A percentile compares a stretch with the other conserved stretches of the same genome.
Evolutionary conservation across 306 rosid species (phyloP).

Genomic region (Rubus idaeus): DNA sequence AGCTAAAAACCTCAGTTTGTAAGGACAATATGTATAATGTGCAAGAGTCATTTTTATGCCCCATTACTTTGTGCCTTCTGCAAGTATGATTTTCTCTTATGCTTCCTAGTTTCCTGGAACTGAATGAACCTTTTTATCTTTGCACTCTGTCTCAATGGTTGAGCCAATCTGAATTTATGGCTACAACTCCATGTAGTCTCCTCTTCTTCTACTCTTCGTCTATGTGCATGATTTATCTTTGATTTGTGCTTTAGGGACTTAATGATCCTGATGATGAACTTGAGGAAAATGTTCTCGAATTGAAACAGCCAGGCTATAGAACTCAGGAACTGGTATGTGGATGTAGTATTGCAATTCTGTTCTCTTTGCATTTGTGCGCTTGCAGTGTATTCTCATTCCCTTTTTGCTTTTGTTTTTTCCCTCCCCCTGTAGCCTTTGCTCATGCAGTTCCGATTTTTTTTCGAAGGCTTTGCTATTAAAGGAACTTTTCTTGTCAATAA

Average conservation of each 20-base stretch:
- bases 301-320: conserved; percentile 20
- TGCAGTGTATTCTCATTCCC: conserved; percentile 23
- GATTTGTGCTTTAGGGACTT: conserved; percentile 30
- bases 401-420: conserved; percentile 17
- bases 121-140: background rate
- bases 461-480: conserved; percentile 66
- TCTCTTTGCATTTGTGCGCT: conserved; percentile 14
- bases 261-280: conserved; percentile 29
- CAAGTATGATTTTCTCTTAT: too few species aligned
- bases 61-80: too few species aligned
- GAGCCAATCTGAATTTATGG: background rate
- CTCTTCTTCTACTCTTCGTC: background rate
- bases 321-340: conserved; percentile 44
- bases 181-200: background rate
- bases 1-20: too few species aligned
- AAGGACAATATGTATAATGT: too few species aligned
- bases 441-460: conserved; percentile 70
- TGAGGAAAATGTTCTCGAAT: conserved; percentile 29
- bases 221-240: background rate
- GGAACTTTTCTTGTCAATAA: conserved; percentile 74
- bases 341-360: conserved; percentile 14
- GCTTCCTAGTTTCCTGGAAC: too few species aligned
- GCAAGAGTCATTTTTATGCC: too few species aligned
- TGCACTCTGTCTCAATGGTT: background rate
- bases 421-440: conserved; percentile 58